Base-by-base conservation (phyloP, 2,329 filamentous ascomycete species). In the Talaromyces verruculosus region DNA sequence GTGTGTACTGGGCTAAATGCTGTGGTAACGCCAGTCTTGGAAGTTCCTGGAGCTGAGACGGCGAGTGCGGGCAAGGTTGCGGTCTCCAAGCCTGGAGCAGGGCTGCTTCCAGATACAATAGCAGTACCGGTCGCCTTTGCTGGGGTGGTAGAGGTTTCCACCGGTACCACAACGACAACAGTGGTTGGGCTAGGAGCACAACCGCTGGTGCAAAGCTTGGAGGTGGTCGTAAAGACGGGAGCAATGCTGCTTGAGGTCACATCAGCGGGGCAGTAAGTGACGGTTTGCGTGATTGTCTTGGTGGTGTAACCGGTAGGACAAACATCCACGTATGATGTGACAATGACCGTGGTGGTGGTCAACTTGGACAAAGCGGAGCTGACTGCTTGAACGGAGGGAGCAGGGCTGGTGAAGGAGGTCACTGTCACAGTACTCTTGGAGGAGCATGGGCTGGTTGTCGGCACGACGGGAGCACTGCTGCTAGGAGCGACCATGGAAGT, bases 231-330 rank as follows among this genome's bases (percentile, higher is more conserved):
- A 74, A 78, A 80, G 53, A 75, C 78, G 5, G 76, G 73, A 13
- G 74, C 69, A 4, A 74, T 73, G 47, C 60, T 55, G 35, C 30
- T 51, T n/a, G 75, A 71, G 17, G 73, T 67, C 5, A 55, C 68
- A 15, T 73, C 74, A 17, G 71, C 74, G 3, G 77, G 76, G 67
- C 76, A 79, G 62, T 76, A 74, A 4, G 73, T 77, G 17, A 76
- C 77, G 10, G 78, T 80, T 53, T 75, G 72, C 0, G 77, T 77
- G 3, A 75, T 76, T 1, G 76, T 79, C 59, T 79, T 73, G 5
- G 77, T 80, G 43, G 76, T 80, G 69, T 78, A 80, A 5, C 80
- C 79, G 30, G 77, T 79, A 3, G 79, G 76, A 65, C 79, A 81
- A 68, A 81, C 77, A 61, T 78, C 75, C 7, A 75, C 74, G 67